Evolutionary conservation across 2,329 filamentous ascomycete genomes (phyloP).

Genomic region (Cadophora gregata): DNA sequence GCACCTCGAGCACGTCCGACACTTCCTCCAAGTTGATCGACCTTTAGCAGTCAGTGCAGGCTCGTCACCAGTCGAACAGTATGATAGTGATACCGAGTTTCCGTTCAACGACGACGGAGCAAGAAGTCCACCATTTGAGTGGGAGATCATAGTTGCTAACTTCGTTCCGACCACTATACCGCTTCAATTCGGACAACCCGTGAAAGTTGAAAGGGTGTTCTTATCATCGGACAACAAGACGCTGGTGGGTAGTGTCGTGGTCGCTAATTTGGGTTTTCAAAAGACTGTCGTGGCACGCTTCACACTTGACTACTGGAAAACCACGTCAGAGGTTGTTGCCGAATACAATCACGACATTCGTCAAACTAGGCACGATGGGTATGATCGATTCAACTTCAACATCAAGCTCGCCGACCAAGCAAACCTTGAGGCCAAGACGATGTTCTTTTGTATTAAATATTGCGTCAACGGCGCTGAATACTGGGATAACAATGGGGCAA

Average conservation of each 20-base stretch:
- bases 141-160: slow-evolving; percentile 86
- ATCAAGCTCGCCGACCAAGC: slow-evolving; percentile 92
- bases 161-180: slow-evolving; percentile 73
- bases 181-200: slow-evolving; percentile 67
- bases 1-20: slow-evolving; percentile 92
- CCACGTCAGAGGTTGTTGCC: slow-evolving; percentile 90
- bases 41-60: slow-evolving; percentile 96
- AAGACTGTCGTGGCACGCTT: slow-evolving; percentile 92
- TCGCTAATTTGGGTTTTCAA: slow-evolving; percentile 87
- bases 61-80: slow-evolving; percentile 86
- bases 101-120: slow-evolving; percentile 69
- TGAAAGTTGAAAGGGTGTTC: slow-evolving; percentile 86
- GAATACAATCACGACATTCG: slow-evolving; percentile 84
- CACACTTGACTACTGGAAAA: slow-evolving; percentile 98
- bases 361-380: slow-evolving; percentile 68
- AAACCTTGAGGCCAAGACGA: slow-evolving; percentile 89
- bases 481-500: slow-evolving; percentile 91
- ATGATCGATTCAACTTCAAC: slow-evolving; percentile 91
- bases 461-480: slow-evolving; percentile 81
- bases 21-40: slow-evolving; percentile 92
- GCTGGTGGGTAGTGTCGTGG: slow-evolving; percentile 81
- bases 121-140: slow-evolving; percentile 68
- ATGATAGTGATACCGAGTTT: slow-evolving; percentile 88
- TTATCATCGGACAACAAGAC: slow-evolving; percentile 87
- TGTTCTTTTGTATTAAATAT: slow-evolving; percentile 92